These are phyloP conservation scores for Cicer judaicum DNA, from an alignment of 306 rosid genomes.

Conservation along the genomic window DNA sequence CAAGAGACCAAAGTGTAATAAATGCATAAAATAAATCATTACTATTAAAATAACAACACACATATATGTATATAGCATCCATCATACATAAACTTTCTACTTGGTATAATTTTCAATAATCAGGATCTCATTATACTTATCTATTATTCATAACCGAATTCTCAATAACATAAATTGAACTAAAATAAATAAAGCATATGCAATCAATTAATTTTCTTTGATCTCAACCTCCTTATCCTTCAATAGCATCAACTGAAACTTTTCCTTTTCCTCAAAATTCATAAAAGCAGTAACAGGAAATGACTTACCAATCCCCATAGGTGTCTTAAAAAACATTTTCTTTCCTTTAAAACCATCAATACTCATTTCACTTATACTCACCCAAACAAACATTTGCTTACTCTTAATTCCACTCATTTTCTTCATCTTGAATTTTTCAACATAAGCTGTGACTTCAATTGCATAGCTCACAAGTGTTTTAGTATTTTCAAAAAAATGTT, in stretches of 20 bases:
- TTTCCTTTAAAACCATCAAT: constrained; percentile 48
- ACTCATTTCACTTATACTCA: constrained; percentile 71
- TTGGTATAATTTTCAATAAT: neutral
- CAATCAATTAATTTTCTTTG: constrained; percentile 15
- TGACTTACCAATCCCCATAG: constrained; percentile 72
- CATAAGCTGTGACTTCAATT: constrained; percentile 71
- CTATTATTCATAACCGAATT: constrained; percentile 8
- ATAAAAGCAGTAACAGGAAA: constrained; percentile 65
- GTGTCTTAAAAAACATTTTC: constrained; percentile 68
- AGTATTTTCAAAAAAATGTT: constrained; percentile 59
- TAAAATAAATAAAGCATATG: neutral
- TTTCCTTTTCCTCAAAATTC: constrained; percentile 61
- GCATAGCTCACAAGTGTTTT: constrained; percentile 67
- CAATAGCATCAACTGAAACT: constrained; percentile 17
- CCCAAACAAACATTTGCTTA: constrained; percentile 78
- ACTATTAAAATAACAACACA: neutral
- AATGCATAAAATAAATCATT: neutral
- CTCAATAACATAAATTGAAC: neutral
- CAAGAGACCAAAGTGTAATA: neutral
- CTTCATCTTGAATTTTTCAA: constrained; percentile 77
- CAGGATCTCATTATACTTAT: constrained; percentile 13
- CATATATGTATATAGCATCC: neutral
- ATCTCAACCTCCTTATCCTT: constrained; percentile 28
- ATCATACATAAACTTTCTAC: neutral
- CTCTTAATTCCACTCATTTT: constrained; percentile 83